These are phyloP conservation scores for Alternaria conjuncta DNA, from an alignment of 2,329 filamentous ascomycete species.

Conservation along the genomic window DNA sequence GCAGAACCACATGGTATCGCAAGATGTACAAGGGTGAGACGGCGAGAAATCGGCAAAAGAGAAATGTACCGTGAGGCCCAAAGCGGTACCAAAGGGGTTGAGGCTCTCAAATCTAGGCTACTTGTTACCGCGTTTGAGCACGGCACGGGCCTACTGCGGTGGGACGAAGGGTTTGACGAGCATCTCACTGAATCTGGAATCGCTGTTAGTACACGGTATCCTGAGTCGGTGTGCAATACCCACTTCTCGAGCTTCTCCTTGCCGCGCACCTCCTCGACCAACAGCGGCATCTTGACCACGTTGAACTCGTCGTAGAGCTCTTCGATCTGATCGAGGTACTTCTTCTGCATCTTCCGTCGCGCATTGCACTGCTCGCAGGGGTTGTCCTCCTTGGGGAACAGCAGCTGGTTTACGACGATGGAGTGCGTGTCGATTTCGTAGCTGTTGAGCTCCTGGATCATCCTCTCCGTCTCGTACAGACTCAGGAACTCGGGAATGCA, in stretches of 20 bases:
- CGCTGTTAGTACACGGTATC: conserved; percentile 10
- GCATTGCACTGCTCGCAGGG: conserved; percentile 95
- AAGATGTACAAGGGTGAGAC: conserved; percentile 1
- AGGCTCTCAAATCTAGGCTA: not conserved
- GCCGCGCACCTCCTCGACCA: conserved; percentile 94
- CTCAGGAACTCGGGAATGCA: conserved; percentile 97
- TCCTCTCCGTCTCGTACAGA: conserved; percentile 97
- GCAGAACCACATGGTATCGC: conserved; percentile 14
- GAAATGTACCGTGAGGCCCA: not conserved
- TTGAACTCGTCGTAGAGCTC: conserved; percentile 99
- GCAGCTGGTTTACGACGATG: conserved; percentile 96
- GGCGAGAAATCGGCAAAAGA: conserved; percentile 6
- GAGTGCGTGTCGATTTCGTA: conserved; percentile 96
- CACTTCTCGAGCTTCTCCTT: conserved; percentile 87
- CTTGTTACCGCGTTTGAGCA: not conserved
- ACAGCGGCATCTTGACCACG: conserved; percentile 95
- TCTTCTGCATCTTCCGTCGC: conserved; percentile 97
- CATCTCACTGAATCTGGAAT: conserved; percentile 76
- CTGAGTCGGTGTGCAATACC: conserved; percentile 23
- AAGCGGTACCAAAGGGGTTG: conserved; percentile 8
- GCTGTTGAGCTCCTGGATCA: conserved; percentile 96
- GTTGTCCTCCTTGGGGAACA: conserved; percentile 87
- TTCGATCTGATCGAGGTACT: conserved; percentile 98
- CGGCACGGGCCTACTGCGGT: conserved; percentile 52
- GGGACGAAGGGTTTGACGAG: conserved; percentile 77